Percentiles rank a stretch among this genome's conserved stretches.
These are phyloP conservation scores for Ceratonia siliqua DNA, from an alignment of 306 rosid genomes.

Conservation along the genomic window DNA sequence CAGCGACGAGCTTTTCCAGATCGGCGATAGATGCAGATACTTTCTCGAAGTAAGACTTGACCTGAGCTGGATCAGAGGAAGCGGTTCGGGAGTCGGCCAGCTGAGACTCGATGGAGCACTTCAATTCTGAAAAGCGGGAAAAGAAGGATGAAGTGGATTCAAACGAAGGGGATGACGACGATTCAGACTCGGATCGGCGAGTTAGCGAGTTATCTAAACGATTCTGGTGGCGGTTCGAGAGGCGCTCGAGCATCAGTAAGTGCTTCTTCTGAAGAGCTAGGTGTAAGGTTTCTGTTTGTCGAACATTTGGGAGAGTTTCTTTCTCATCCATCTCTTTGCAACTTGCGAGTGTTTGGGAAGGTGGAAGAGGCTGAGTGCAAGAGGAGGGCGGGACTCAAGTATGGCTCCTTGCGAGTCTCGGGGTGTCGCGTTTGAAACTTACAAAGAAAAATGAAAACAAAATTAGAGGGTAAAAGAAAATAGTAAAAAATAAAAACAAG, in stretches of 20 bases:
- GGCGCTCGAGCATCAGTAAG: conserved; percentile 71
- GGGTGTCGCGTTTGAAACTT: too few species aligned
- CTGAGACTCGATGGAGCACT: conserved; percentile 55
- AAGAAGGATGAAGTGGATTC: conserved; percentile 66
- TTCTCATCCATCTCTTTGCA: conserved; percentile 36
- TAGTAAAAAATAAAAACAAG: too few species aligned
- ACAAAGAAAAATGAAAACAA: too few species aligned
- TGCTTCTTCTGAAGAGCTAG: conserved; percentile 62
- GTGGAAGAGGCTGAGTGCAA: neutral
- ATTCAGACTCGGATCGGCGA: conserved; percentile 39
- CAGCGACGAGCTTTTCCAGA: conserved; percentile 75
- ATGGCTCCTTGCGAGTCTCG: too few species aligned
- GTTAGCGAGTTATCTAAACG: conserved; percentile 47
- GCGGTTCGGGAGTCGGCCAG: conserved; percentile 45
- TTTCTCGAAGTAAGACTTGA: conserved; percentile 55
- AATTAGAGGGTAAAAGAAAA: too few species aligned
- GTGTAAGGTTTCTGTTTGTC: conserved; percentile 21
- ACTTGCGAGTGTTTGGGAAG: neutral
- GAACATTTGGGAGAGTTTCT: conserved; percentile 22
- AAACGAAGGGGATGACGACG: conserved; percentile 42
- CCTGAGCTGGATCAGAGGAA: conserved; percentile 37
- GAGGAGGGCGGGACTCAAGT: neutral
- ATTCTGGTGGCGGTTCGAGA: conserved; percentile 64
- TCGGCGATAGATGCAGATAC: conserved; percentile 71
- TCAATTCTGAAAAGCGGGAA: conserved; percentile 55